Evolutionary conservation across 495 filamentous ascomycete species (phyloP), one percentile per base, ranked within the genome.

Genomic region (Xylaria grammica): DNA sequence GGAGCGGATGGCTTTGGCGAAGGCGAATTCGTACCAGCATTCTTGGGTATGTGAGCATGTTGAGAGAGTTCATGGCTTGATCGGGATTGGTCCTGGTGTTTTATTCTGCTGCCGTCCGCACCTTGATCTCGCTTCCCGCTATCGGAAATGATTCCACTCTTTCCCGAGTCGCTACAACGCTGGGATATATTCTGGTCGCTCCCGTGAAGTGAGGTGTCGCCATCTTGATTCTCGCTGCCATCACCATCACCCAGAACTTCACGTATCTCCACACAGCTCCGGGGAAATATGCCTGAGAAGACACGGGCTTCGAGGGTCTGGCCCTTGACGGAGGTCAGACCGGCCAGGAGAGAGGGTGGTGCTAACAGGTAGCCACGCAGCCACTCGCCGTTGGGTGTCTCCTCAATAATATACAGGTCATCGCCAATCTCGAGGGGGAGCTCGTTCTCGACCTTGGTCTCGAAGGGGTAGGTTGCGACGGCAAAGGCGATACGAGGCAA

Each of bases 371-470:
- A 99, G 44, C 95, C 95, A 17, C 95, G 89, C 71, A 91, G 93
- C 96, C 96, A 99, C 71, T 92, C 85, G 66, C 89, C 90, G 77
- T 96, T 85, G 24, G 75, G 77, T 3, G 93, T 94, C 77, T 97
- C 92, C 79, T 99, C 95, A 72, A 99, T 97, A 60, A 99, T 96
- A 78, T 99, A 99, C 56, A 99, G 82, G 77, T 98, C 95, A 83
- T 99, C 95, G 72, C 95, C 95, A 29, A 99, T 89, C 77, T 99
- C 93, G 70, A 99, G 86, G 15, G 95, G 94, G n/a, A 99, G 87
- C 77, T 99, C 95, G 69, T 91, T 91, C 30, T 94, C 88, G 62
- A 87, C 89, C 34, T 90, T 89, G 51, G 95, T 90, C 62, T 88
- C 85, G 79, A 98, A 99, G 32, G 95, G 95, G 74, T 93, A 94